Percentiles rank a stretch among this genome's conserved stretches.
phyloP scores from a whole-genome alignment of 371 early-diverging fungal species.

The Dinochytrium kinnereticum region DNA sequence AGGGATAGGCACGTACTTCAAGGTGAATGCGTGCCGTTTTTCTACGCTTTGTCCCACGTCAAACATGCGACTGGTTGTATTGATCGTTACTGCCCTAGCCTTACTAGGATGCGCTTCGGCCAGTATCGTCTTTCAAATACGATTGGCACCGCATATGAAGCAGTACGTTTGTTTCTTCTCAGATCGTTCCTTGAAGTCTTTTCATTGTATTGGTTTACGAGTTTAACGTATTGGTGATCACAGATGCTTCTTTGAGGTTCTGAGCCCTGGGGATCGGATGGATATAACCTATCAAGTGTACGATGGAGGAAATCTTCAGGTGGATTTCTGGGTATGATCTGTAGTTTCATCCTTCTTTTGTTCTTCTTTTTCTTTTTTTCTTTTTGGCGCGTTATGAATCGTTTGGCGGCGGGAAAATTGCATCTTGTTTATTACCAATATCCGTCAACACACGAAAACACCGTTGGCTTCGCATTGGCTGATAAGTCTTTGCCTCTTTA shows the following conservation, averaged over 20 bases:
- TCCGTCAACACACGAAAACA: no score
- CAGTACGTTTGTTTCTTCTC: not conserved
- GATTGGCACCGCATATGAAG: not conserved
- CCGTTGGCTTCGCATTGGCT: no score
- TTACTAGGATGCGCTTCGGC: not conserved
- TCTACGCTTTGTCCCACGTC: no score
- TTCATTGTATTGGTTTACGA: not conserved
- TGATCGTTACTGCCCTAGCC: no score
- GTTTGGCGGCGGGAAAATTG: no score
- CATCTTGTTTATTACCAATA: no score
- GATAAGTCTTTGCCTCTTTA: no score
- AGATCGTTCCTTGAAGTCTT: not conserved
- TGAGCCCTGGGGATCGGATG: slow-evolving; percentile 58
- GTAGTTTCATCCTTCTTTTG: not conserved
- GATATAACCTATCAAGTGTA: slow-evolving; percentile 74
- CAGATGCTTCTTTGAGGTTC: slow-evolving; percentile 8
- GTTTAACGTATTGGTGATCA: not conserved
- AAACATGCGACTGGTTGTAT: no score
- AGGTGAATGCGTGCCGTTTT: no score
- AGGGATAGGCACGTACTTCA: no score
- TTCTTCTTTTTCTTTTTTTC: not conserved
- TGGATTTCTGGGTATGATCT: slow-evolving; percentile 73
- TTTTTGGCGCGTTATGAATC: not conserved
- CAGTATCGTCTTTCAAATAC: not conserved
- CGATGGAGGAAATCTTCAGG: slow-evolving; percentile 69